Evolutionary conservation across 768 basidiomycete genomes (phyloP).

Genomic region (Russula olivacea): DNA sequence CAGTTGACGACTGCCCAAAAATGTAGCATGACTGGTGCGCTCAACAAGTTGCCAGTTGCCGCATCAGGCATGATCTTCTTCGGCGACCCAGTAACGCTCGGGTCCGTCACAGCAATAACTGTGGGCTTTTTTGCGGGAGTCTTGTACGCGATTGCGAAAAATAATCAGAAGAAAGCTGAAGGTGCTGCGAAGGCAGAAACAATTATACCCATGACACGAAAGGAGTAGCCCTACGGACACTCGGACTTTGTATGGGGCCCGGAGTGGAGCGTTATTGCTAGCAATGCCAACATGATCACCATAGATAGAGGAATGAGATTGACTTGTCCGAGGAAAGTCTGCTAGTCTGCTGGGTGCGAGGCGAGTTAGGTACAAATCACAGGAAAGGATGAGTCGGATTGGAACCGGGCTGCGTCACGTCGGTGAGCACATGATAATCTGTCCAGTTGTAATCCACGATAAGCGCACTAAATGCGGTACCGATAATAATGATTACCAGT

Average conservation of each 20-base stretch:
- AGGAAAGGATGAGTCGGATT: not conserved
- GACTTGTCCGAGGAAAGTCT: slow-evolving; percentile 3
- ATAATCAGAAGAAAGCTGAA: slow-evolving; percentile 80
- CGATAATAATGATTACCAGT: not conserved
- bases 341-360: not conserved
- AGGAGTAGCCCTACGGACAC: slow-evolving; percentile 20
- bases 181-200: slow-evolving; percentile 43
- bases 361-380: slow-evolving; percentile 3
- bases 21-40: slow-evolving; percentile 86
- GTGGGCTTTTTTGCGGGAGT: slow-evolving; percentile 90
- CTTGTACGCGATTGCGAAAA: slow-evolving; percentile 91
- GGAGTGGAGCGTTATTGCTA: not conserved
- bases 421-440: slow-evolving; percentile 2
- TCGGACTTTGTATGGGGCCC: slow-evolving; percentile 10
- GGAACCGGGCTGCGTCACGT: slow-evolving; percentile 2
- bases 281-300: not conserved
- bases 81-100: slow-evolving; percentile 80
- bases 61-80: slow-evolving; percentile 99
- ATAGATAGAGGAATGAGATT: slow-evolving; percentile 17
- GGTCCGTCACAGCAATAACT: slow-evolving; percentile 81
- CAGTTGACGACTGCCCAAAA: not conserved
- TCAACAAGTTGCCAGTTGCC: slow-evolving; percentile 97
- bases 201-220: slow-evolving; percentile 62
- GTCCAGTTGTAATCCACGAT: not conserved
- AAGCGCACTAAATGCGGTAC: not conserved